phyloP scores from a whole-genome alignment of 345 rosid species.

The Citrus reticulata region DNA sequence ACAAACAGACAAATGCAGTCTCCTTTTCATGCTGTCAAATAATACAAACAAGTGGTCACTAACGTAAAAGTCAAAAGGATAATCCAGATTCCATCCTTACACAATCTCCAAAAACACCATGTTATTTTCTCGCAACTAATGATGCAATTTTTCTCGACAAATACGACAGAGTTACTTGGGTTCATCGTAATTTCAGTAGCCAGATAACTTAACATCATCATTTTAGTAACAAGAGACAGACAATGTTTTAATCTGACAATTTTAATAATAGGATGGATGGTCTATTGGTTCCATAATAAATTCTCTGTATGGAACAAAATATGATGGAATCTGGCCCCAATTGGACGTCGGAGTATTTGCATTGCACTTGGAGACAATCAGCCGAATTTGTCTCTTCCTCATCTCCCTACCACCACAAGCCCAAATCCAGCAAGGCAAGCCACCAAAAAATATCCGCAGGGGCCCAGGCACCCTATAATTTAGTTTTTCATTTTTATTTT shows the following conservation, averaged over 20 bases:
- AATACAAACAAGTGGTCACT: background rate
- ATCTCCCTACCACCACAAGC: background rate
- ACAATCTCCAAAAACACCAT: background rate
- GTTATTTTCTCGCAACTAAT: background rate
- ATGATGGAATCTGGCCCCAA: background rate
- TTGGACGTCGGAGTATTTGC: background rate
- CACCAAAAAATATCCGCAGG: background rate
- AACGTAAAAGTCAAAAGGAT: background rate
- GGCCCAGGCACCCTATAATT: background rate
- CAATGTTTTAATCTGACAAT: constrained; percentile 1
- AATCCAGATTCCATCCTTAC: background rate
- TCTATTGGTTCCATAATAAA: background rate
- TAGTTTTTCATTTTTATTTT: no score
- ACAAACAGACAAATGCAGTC: background rate
- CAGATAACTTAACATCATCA: background rate
- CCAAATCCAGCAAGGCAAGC: constrained; percentile 1
- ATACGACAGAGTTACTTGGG: background rate
- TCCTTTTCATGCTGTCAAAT: background rate
- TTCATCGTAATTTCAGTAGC: background rate
- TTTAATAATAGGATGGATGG: background rate
- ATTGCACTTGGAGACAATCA: constrained; percentile 5
- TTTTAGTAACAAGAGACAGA: background rate
- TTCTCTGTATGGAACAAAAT: constrained; percentile 1
- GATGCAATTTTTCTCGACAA: background rate
- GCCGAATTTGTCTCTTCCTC: constrained; percentile 1